A percentile compares a stretch with the other conserved stretches of the same genome.
Conservation (phyloP, 768 basidiomycete genomes). For the Tylopilus sp. region DNA sequence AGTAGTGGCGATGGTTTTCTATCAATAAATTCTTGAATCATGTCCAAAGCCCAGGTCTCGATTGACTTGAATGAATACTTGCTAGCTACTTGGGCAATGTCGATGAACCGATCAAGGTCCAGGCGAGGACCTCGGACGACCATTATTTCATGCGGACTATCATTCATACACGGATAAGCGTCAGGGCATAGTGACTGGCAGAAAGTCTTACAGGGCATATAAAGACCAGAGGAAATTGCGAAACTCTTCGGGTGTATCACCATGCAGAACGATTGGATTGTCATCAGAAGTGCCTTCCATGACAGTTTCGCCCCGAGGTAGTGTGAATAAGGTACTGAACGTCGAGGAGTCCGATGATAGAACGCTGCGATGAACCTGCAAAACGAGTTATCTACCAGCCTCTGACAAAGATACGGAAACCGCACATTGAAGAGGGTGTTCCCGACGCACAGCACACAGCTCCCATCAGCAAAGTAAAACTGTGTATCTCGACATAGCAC, state of each 20-base stretch:
- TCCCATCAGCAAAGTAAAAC: constrained; percentile 68
- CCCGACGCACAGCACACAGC: constrained; percentile 60
- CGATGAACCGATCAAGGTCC: constrained; percentile 52
- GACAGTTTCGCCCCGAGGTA: constrained; percentile 53
- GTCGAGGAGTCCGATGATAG: constrained; percentile 62
- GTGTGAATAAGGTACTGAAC: constrained; percentile 62
- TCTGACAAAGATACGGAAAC: constrained; percentile 7
- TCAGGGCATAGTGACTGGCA: neutral
- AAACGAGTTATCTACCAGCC: neutral
- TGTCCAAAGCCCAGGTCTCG: constrained; percentile 73
- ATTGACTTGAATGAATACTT: constrained; percentile 74
- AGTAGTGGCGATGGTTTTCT: constrained; percentile 53
- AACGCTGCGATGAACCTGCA: constrained; percentile 56
- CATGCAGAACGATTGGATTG: constrained; percentile 59
- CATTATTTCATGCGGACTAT: constrained; percentile 61
- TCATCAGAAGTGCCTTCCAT: constrained; percentile 62
- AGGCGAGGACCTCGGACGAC: constrained; percentile 44
- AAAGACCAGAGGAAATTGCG: constrained; percentile 71
- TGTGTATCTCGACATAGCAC: constrained; percentile 39
- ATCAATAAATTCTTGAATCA: constrained; percentile 66
- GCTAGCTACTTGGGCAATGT: constrained; percentile 63
- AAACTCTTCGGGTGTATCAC: constrained; percentile 65
- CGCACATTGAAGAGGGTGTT: constrained; percentile 67
- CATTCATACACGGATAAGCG: constrained; percentile 1
- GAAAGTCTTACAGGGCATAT: constrained; percentile 61